phyloP scores from a whole-genome alignment of 2,329 filamentous ascomycete species.

The Furcasterigmium furcatum region DNA sequence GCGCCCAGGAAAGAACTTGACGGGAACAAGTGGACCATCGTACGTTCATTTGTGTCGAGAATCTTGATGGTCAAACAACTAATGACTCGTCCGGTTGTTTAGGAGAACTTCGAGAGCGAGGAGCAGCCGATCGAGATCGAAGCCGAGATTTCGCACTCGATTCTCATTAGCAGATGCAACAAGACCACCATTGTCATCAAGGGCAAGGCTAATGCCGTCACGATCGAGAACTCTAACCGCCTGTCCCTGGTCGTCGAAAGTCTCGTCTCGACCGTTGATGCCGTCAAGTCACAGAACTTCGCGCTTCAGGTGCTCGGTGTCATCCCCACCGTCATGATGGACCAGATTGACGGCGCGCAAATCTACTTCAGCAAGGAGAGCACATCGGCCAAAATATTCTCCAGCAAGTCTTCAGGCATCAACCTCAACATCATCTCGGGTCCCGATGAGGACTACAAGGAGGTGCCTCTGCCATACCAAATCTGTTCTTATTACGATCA shows the following conservation, averaged over 20 bases:
- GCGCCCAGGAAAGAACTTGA: conserved; percentile 75
- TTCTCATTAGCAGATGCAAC: conserved; percentile 89
- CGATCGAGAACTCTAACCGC: conserved; percentile 83
- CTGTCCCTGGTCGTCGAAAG: conserved; percentile 85
- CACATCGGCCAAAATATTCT: conserved; percentile 76
- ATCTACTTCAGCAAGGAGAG: conserved; percentile 84
- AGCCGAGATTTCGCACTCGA: conserved; percentile 78
- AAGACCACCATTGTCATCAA: conserved; percentile 86
- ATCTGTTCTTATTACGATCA: conserved; percentile 73
- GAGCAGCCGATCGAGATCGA: conserved; percentile 73
- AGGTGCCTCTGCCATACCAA: conserved; percentile 86
- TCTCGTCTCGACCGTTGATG: conserved; percentile 86
- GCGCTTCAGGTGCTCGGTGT: conserved; percentile 86
- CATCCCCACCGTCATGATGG: conserved; percentile 83
- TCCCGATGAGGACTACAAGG: conserved; percentile 76
- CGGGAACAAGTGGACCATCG: conserved; percentile 90
- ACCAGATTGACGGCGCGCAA: conserved; percentile 88
- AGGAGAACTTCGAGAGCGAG: conserved; percentile 89
- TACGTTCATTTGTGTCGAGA: conserved; percentile 33
- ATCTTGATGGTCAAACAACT: conserved; percentile 5
- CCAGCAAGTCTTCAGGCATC: conserved; percentile 81
- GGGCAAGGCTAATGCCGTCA: conserved; percentile 96
- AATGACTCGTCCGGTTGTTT: not conserved
- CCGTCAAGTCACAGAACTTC: conserved; percentile 94
- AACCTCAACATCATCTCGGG: conserved; percentile 80